Evolutionary conservation across 768 basidiomycete species (phyloP), one percentile per base, ranked within the genome.

Genomic region (Rhizopogon sp.): DNA sequence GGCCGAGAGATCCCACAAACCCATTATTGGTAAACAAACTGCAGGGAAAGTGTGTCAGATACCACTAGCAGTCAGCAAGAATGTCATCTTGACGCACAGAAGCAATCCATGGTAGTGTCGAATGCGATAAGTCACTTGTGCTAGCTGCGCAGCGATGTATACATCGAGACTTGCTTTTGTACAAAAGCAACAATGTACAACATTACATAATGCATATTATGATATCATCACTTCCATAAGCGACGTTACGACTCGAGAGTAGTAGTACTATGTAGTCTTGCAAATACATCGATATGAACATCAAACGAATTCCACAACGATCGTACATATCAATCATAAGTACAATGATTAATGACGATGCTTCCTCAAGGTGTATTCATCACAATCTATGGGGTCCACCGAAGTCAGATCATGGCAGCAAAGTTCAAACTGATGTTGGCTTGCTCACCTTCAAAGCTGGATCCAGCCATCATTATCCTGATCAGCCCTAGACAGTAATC

Each of bases 381-480:
- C 20, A 81, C 72, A 54, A 83, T 79, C 84, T 85, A 52, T 7
- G 16, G 20, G 37, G 17, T 31, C 43, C 14, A 11, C 54, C 11
- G 4, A 52, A 45, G 33, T 49, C 33, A 49, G 47, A 11, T 42
- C 28, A 5, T 5, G 9, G 3, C 25, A 25, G 25, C 25, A 25
- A 25, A 25, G 25, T 25, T 25, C 4, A n/a, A 3, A 45, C 16
- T 6, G 28, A 16, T 3, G 22, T 14, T 16, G 20, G 7, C 17
- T 43, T 25, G 70, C 77, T 63, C 58, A 89, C 88, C 72, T 66
- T 81, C 88, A 87, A 64, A 93, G 72, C 52, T 85, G 81, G 17
- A 89, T 79, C 84, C 85, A 90, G 29, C 90, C 91, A 64, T 88
- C 85, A 37, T 80, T 72, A 64, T 90, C 79, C 2, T 70, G 75